Evolutionary conservation across 148 eudicot genomes (phyloP).

Genomic region (Selenicereus undatus): DNA sequence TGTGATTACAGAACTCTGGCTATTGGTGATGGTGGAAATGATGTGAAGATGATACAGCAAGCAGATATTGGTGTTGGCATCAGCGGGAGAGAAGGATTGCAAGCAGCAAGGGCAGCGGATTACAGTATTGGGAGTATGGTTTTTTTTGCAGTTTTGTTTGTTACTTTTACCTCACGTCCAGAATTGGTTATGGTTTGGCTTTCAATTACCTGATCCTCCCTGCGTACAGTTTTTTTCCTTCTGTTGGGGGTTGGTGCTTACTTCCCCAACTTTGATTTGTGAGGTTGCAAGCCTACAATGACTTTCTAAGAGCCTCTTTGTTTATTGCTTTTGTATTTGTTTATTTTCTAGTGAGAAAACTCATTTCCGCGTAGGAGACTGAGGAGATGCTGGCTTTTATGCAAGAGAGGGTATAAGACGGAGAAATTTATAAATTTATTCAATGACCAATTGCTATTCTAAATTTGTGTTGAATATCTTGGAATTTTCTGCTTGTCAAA

Average conservation of each 20-base stretch:
- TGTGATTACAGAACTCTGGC: slow-evolving; percentile 96
- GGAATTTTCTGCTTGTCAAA: not conserved
- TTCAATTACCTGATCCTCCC: not conserved
- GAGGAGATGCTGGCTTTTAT: not conserved
- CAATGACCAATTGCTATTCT: not conserved
- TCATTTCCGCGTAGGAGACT: not conserved
- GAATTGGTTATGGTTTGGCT: slow-evolving; percentile 3
- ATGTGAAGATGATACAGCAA: slow-evolving; percentile 99
- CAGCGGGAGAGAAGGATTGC: slow-evolving; percentile 98
- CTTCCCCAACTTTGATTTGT: not conserved
- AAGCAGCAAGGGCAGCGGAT: slow-evolving; percentile 99
- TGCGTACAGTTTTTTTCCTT: not conserved
- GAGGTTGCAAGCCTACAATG: not conserved
- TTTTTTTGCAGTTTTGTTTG: slow-evolving; percentile 12
- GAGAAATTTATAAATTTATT: too few species aligned
- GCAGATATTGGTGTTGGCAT: slow-evolving; percentile 99
- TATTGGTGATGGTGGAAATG: slow-evolving; percentile 99
- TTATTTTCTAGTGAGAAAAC: not conserved
- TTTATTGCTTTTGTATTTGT: not conserved
- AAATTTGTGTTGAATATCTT: not conserved
- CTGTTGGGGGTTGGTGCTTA: slow-evolving; percentile 4
- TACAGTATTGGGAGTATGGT: slow-evolving; percentile 98
- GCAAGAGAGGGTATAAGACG: not conserved
- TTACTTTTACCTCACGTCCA: slow-evolving; percentile 8
- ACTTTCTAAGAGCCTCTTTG: not conserved